A percentile compares a stretch with the other conserved stretches of the same genome.
These are phyloP conservation scores for Penicillium rolfsii DNA, from an alignment of 2,329 filamentous ascomycete species.

Conservation along the genomic window DNA sequence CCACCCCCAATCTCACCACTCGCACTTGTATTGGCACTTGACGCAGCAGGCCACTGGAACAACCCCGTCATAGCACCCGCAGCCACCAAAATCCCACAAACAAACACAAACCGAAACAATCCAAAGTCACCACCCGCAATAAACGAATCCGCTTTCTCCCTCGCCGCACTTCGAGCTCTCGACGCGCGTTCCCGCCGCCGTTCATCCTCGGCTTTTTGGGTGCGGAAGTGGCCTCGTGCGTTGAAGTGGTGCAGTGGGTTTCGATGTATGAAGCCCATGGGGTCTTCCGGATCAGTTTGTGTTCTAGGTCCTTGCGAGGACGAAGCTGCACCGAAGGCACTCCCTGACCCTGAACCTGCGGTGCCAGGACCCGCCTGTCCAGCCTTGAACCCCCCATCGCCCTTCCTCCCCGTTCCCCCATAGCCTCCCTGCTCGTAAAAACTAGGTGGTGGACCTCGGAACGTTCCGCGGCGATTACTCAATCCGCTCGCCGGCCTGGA, in stretches of 20 bases:
- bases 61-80: slow-evolving; percentile 37
- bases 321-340: too few species aligned
- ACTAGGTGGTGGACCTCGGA: slow-evolving; percentile 82
- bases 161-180: slow-evolving; percentile 34
- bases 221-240: slow-evolving; percentile 69
- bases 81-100: slow-evolving; percentile 44
- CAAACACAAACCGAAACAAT: slow-evolving; percentile 43
- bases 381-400: slow-evolving; percentile 49
- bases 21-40: too few species aligned
- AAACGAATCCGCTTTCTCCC: slow-evolving; percentile 23
- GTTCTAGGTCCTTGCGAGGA: neutral
- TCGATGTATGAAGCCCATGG: slow-evolving; percentile 42
- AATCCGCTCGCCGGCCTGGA: slow-evolving; percentile 79
- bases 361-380: slow-evolving; percentile 22
- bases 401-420: slow-evolving; percentile 64
- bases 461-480: slow-evolving; percentile 72
- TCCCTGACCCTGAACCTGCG: too few species aligned
- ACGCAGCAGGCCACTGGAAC: slow-evolving; percentile 18
- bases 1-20: slow-evolving; percentile 5
- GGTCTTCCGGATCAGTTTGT: slow-evolving; percentile 34
- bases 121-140: slow-evolving; percentile 27
- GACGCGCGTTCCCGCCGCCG: slow-evolving; percentile 51
- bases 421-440: slow-evolving; percentile 86
- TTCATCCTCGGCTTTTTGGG: slow-evolving; percentile 67
- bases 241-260: slow-evolving; percentile 78